A percentile compares a stretch with the other conserved stretches of the same genome.
Conservation (phyloP, 2,329 filamentous ascomycete species). For the Capronia coronata region DNA sequence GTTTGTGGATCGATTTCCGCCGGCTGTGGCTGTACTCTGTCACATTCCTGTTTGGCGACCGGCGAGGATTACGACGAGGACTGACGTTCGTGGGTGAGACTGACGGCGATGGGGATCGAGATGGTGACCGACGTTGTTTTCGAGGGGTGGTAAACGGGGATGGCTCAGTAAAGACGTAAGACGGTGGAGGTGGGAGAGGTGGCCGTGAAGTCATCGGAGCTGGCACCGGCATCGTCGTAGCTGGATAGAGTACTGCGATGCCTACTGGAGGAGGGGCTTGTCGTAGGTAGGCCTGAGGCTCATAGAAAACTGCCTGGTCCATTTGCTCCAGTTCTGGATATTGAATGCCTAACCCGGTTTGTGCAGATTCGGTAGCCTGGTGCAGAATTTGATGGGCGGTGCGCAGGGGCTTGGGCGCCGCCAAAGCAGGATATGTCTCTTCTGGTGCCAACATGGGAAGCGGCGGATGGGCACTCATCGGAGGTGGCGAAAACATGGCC, state of each 20-base stretch:
- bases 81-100: slow-evolving; percentile 35
- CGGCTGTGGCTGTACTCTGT: slow-evolving; percentile 33
- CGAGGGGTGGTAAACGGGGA: slow-evolving; percentile 31
- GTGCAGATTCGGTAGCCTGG: slow-evolving; percentile 3
- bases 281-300: slow-evolving; percentile 6
- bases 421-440: slow-evolving; percentile 22
- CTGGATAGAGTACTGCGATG: slow-evolving; percentile 19
- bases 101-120: slow-evolving; percentile 35
- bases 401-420: slow-evolving; percentile 21
- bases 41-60: slow-evolving; percentile 28
- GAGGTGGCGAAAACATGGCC: slow-evolving; percentile 38
- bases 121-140: slow-evolving; percentile 26
- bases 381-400: slow-evolving; percentile 23
- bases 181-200: slow-evolving; percentile 34
- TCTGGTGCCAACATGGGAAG: slow-evolving; percentile 31
- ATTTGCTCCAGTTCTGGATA: slow-evolving; percentile 30
- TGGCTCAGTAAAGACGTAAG: slow-evolving; percentile 36
- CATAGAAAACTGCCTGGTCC: slow-evolving; percentile 35
- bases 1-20: slow-evolving; percentile 37
- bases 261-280: slow-evolving; percentile 5
- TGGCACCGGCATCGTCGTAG: slow-evolving; percentile 5
- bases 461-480: slow-evolving; percentile 30
- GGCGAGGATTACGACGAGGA: slow-evolving; percentile 29
- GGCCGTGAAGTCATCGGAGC: slow-evolving; percentile 35
- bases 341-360: slow-evolving; percentile 18